These are phyloP conservation scores for Aspergillus brunneoviolaceus DNA, from an alignment of 2,329 filamentous ascomycete species.

Conservation along the genomic window DNA sequence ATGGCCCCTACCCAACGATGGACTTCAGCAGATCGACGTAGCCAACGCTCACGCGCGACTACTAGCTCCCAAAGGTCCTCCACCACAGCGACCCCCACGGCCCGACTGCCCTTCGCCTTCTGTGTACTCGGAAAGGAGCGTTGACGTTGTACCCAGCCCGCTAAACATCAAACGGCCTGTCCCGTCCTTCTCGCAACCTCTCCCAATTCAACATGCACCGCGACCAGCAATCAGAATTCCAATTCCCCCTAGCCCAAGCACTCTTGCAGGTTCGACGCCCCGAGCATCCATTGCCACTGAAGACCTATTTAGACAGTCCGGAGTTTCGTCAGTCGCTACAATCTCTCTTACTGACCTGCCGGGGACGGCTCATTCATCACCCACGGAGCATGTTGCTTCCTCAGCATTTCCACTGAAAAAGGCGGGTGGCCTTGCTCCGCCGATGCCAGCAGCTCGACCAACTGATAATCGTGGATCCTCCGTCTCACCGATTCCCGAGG, in stretches of 20 bases:
- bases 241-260: constrained; percentile 21
- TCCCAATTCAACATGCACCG: constrained; percentile 19
- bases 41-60: constrained; percentile 26
- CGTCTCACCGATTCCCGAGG: constrained; percentile 75
- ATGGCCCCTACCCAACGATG: constrained; percentile 48
- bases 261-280: constrained; percentile 24
- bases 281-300: constrained; percentile 30
- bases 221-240: constrained; percentile 21
- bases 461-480: constrained; percentile 63
- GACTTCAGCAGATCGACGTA: constrained; percentile 25
- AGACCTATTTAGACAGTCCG: constrained; percentile 30
- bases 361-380: constrained; percentile 20
- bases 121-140: constrained; percentile 34
- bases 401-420: constrained; percentile 25
- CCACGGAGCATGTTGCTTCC: constrained; percentile 18
- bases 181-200: constrained; percentile 31
- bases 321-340: constrained; percentile 23
- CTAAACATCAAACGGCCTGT: constrained; percentile 22
- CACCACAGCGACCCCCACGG: constrained; percentile 44
- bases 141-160: constrained; percentile 27
- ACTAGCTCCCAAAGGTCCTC: constrained; percentile 36
- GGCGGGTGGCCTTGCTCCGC: constrained; percentile 32
- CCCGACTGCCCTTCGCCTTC: constrained; percentile 41
- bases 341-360: constrained; percentile 33
- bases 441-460: constrained; percentile 27